phyloP scores from a whole-genome alignment of 352 stramenopile species.

The Albugo candida region DNA sequence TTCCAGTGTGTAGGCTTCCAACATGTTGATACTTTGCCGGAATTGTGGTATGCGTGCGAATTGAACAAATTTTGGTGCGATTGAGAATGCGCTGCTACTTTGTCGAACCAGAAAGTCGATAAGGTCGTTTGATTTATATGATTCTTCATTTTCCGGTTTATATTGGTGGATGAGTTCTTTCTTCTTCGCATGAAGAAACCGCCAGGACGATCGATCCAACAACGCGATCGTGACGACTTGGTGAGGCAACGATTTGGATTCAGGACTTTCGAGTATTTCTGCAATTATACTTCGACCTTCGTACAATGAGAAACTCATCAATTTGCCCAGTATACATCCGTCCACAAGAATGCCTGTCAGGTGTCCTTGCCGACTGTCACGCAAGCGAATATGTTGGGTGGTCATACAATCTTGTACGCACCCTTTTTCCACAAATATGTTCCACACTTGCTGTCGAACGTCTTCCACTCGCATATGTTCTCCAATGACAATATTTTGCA shows the following conservation, averaged over 20 bases:
- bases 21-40: conserved; percentile 44
- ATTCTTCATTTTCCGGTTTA: conserved; percentile 4
- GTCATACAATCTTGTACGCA: conserved; percentile 15
- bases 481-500: conserved; percentile 47
- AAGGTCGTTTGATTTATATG: conserved; percentile 12
- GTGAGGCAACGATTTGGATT: conserved; percentile 14
- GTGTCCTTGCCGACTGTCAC: conserved; percentile 41
- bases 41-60: conserved; percentile 45
- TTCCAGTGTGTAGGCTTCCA: conserved; percentile 39
- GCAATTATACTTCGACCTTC: conserved; percentile 55
- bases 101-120: conserved; percentile 18
- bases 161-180: conserved; percentile 22
- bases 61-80: conserved; percentile 24
- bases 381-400: conserved; percentile 30
- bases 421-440: conserved; percentile 20
- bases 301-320: conserved; percentile 50
- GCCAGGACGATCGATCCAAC: conserved; percentile 38
- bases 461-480: conserved; percentile 57
- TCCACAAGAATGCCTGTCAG: conserved; percentile 46
- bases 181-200: conserved; percentile 31
- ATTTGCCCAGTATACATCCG: conserved; percentile 33
- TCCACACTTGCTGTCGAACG: conserved; percentile 31
- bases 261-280: conserved; percentile 33
- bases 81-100: conserved; percentile 18
- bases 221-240: conserved; percentile 46